These are phyloP conservation scores for Tetraselmis striata DNA, from an alignment of 139 green algal genomes.

Conservation along the genomic window DNA sequence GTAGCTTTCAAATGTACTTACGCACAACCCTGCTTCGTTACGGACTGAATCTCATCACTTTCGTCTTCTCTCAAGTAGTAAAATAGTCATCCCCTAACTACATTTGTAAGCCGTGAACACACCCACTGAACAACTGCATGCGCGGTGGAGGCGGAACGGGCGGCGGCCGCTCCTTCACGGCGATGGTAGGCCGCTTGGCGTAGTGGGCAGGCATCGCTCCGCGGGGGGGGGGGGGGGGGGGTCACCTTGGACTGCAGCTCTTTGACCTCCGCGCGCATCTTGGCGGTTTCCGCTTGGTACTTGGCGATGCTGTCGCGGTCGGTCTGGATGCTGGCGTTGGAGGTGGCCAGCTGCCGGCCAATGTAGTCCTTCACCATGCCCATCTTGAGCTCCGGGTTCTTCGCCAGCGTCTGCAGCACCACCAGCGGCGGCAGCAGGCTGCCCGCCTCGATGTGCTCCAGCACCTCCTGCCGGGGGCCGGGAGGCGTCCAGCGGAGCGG, in stretches of 20 bases:
- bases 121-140: too few relatives aligned
- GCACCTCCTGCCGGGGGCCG: constrained; percentile 44
- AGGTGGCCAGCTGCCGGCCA: constrained; percentile 40
- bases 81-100: too few relatives aligned
- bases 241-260: constrained; percentile 52
- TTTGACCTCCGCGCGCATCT: constrained; percentile 53
- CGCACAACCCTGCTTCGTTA: too few relatives aligned
- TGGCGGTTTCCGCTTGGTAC: constrained; percentile 60
- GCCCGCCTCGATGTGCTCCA: constrained; percentile 70
- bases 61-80: too few relatives aligned
- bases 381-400: constrained; percentile 65
- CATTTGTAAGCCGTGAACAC: too few relatives aligned
- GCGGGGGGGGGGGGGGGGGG: not conserved
- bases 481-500: not conserved
- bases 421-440: constrained; percentile 80
- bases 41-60: too few relatives aligned
- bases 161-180: too few relatives aligned
- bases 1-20: too few relatives aligned
- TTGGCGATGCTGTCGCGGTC: constrained; percentile 33
- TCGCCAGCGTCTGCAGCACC: constrained; percentile 76
- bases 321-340: constrained; percentile 37
- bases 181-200: too few relatives aligned
- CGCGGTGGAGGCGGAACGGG: too few relatives aligned
- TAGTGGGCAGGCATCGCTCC: too few relatives aligned
- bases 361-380: constrained; percentile 68